These are phyloP conservation scores for Stagonosporopsis tanaceti DNA, from an alignment of 2,329 filamentous ascomycete species.

Conservation along the genomic window DNA sequence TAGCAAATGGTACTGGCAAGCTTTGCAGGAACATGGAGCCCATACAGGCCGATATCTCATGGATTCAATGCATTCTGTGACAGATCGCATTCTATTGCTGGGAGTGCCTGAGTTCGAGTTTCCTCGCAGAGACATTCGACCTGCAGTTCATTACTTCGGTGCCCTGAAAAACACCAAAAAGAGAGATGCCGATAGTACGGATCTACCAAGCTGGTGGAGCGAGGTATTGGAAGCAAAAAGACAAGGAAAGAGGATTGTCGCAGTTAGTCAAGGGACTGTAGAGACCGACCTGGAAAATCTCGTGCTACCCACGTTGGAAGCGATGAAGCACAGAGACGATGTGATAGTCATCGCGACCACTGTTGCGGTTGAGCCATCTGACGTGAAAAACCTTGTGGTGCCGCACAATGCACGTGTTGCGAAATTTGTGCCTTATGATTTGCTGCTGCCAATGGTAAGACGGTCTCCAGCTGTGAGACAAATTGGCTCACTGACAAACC, in stretches of 20 bases:
- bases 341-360: neutral
- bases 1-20: no score
- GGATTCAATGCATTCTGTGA: neutral
- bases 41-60: neutral
- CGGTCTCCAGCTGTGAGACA: no score
- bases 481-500: neutral
- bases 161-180: no score
- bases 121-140: neutral
- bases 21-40: no score
- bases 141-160: no score
- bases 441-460: neutral
- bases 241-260: slow-evolving; percentile 3
- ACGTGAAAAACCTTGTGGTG: neutral
- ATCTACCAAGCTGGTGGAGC: neutral
- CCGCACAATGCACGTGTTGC: slow-evolving; percentile 3
- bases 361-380: neutral
- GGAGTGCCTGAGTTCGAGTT: slow-evolving; percentile 5
- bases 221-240: slow-evolving; percentile 1
- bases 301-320: neutral
- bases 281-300: neutral
- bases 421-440: slow-evolving; percentile 3
- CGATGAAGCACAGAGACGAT: neutral
- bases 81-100: neutral
- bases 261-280: neutral
- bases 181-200: no score